phyloP scores from a whole-genome alignment of 306 rosid species.

The Castanea sativa region DNA sequence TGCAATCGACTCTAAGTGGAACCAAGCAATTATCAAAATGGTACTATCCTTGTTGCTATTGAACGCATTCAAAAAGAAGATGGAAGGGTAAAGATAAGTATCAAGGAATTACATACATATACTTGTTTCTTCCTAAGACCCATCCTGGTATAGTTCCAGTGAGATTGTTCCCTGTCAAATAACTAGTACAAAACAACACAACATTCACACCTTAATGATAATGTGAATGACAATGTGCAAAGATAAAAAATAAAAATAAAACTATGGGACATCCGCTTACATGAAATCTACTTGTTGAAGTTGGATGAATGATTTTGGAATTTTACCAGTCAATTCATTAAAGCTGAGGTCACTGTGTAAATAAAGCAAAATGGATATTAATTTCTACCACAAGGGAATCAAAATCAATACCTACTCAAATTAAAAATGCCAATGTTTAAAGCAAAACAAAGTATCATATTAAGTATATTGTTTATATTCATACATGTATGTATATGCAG shows the following conservation, averaged over 20 bases:
- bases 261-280: constrained; percentile 39
- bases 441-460: too few species aligned
- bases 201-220: constrained; percentile 1
- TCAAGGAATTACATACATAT: constrained; percentile 45
- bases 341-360: constrained; percentile 78
- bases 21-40: background rate
- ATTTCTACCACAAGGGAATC: background rate
- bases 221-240: constrained; percentile 3
- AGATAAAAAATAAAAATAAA: background rate
- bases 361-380: constrained; percentile 14
- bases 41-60: background rate
- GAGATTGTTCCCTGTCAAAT: constrained; percentile 72
- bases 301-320: constrained; percentile 56
- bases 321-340: constrained; percentile 67
- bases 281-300: constrained; percentile 59
- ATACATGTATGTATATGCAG: too few species aligned
- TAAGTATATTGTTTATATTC: too few species aligned
- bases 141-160: constrained; percentile 68
- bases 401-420: too few species aligned
- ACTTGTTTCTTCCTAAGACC: constrained; percentile 51
- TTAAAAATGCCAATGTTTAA: too few species aligned
- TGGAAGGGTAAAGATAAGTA: constrained; percentile 5
- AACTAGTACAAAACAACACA: constrained; percentile 39
- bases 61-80: constrained; percentile 1
- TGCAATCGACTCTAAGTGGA: constrained; percentile 10